A percentile compares a stretch with the other conserved stretches of the same genome.
phyloP scores from a whole-genome alignment of 805 yeast species.

The Metahyphopichia silvanorum region DNA sequence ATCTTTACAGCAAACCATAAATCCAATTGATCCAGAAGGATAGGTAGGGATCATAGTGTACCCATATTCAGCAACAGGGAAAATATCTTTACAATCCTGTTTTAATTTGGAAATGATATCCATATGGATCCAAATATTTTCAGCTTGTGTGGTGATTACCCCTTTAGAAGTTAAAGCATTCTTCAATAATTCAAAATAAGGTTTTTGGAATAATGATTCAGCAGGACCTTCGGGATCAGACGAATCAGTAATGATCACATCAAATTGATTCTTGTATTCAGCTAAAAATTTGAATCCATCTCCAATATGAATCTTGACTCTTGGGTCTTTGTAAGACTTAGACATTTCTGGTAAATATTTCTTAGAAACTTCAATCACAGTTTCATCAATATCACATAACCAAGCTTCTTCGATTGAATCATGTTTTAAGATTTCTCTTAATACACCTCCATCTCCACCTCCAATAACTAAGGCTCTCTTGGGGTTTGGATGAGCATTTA shows the following conservation, averaged over 20 bases:
- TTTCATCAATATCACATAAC: conserved; percentile 93
- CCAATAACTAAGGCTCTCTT: conserved; percentile 92
- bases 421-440: conserved; percentile 92
- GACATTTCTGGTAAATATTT: conserved; percentile 87
- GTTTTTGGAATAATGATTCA: conserved; percentile 86
- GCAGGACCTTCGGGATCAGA: conserved; percentile 99
- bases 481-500: conserved; percentile 93
- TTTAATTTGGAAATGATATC: conserved; percentile 78
- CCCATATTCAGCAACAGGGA: conserved; percentile 90
- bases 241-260: conserved; percentile 94
- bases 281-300: conserved; percentile 97
- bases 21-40: conserved; percentile 97
- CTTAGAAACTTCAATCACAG: conserved; percentile 84
- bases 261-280: conserved; percentile 79
- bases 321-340: conserved; percentile 78
- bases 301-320: conserved; percentile 86
- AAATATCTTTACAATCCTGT: conserved; percentile 75
- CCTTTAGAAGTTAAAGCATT: conserved; percentile 93
- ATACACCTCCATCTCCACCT: conserved; percentile 99
- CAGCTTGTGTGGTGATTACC: conserved; percentile 91
- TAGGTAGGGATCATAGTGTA: conserved; percentile 94
- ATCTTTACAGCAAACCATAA: conserved; percentile 91
- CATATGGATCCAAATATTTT: conserved; percentile 90
- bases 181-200: conserved; percentile 78
- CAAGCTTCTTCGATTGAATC: conserved; percentile 81